phyloP scores from a whole-genome alignment of 345 rosid species.

The Cardiospermum halicacabum region DNA sequence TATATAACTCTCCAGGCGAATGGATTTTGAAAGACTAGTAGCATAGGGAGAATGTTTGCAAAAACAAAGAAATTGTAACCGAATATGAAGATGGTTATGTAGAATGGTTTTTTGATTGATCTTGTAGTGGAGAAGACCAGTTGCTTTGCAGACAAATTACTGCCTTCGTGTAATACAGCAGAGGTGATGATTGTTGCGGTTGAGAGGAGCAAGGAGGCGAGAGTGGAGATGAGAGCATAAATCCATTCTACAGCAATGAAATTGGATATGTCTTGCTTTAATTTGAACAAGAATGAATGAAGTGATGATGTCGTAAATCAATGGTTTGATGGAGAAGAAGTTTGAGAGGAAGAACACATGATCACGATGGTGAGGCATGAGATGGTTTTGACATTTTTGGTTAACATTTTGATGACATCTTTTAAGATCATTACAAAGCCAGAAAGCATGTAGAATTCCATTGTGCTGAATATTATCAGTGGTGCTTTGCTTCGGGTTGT shows the following conservation, averaged over 20 bases:
- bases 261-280: slow-evolving; percentile 19
- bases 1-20: neutral
- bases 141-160: slow-evolving; percentile 17
- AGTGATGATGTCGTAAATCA: slow-evolving; percentile 25
- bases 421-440: slow-evolving; percentile 28
- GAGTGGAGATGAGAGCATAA: neutral
- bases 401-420: slow-evolving; percentile 34
- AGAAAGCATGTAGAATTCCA: slow-evolving; percentile 1
- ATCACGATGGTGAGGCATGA: slow-evolving; percentile 26
- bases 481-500: neutral
- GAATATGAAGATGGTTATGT: slow-evolving; percentile 24
- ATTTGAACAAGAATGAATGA: slow-evolving; percentile 13
- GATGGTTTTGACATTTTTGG: slow-evolving; percentile 39
- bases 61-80: slow-evolving; percentile 32
- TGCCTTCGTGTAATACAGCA: slow-evolving; percentile 25
- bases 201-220: slow-evolving; percentile 23
- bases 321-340: slow-evolving; percentile 26
- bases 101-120: slow-evolving; percentile 41
- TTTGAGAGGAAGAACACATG: slow-evolving; percentile 21
- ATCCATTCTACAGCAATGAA: slow-evolving; percentile 23
- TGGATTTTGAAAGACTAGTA: slow-evolving; percentile 1
- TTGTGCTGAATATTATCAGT: neutral
- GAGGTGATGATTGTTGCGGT: slow-evolving; percentile 33
- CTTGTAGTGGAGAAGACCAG: slow-evolving; percentile 22
- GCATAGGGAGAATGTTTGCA: slow-evolving; percentile 12